Conservation (phyloP, 495 filamentous ascomycete species). For the Amniculicola lignicola region DNA sequence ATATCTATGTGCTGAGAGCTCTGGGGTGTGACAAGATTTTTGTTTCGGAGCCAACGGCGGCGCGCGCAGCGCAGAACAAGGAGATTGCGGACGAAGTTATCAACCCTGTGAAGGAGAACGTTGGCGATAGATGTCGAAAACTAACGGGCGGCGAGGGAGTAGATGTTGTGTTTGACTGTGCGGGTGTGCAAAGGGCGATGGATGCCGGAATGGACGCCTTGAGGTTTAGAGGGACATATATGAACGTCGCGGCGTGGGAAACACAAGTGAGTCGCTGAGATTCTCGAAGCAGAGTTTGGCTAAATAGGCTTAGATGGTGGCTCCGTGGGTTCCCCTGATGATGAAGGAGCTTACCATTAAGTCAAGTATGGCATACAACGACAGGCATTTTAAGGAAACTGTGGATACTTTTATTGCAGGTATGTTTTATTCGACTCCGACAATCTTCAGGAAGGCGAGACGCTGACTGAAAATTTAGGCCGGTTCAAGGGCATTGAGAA, state of each 20-base stretch:
- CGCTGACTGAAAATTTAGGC: conserved; percentile 22
- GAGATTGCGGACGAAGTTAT: conserved; percentile 26
- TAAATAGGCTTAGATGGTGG: conserved; percentile 19
- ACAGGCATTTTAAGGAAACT: conserved; percentile 34
- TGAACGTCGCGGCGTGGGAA: conserved; percentile 38
- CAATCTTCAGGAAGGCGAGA: not conserved
- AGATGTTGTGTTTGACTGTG: conserved; percentile 36
- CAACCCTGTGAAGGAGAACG: conserved; percentile 32
- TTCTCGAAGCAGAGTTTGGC: not conserved
- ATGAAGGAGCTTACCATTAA: conserved; percentile 34
- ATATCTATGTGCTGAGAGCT: conserved; percentile 31
- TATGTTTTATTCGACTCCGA: conserved; percentile 12
- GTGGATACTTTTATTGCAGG: conserved; percentile 35
- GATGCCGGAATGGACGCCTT: conserved; percentile 34
- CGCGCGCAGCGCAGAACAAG: conserved; percentile 30
- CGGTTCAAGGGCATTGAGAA: conserved; percentile 36
- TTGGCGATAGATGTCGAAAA: conserved; percentile 30
- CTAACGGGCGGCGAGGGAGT: conserved; percentile 32
- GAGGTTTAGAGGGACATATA: conserved; percentile 31
- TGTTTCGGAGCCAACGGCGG: conserved; percentile 33
- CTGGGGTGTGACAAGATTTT: conserved; percentile 24
- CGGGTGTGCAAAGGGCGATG: conserved; percentile 28
- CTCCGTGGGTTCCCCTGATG: conserved; percentile 30
- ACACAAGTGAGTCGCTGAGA: conserved; percentile 11
- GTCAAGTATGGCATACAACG: conserved; percentile 34